Evolutionary conservation across 1,284 basidiomycete species (phyloP), one percentile per base, ranked within the genome.

Genomic region (Schizophyllum commune): DNA sequence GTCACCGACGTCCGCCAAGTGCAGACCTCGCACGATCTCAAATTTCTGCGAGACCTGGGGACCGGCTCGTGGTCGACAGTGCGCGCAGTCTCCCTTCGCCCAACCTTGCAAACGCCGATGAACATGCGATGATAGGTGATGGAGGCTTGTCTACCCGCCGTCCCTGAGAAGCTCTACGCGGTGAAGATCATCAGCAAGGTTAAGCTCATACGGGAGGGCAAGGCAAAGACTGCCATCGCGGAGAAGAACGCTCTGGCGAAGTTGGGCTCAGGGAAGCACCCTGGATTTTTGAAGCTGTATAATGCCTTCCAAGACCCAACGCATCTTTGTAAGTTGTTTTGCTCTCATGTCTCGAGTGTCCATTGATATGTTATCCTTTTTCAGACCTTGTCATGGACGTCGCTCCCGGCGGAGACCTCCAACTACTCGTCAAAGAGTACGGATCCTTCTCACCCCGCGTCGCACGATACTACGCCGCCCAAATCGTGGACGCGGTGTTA

Each of bases 391-490:
- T 96, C 0, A 80, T 97, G 63, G 94, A 97, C 72, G 79, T 94
- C 15, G 92, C 91, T 0, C 79, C 81, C n/a, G 95, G 96, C 70
- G 95, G 94, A 47, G 94, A 97, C 71, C 81, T 98, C 67, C 87
- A 95, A 63, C 82, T 84, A 0, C 79, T 86, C 62, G 89, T 97
- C 70, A 87, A 87, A 15, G 80, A 82, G 51, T 75, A 90, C 62
- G 96, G 95, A 7, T 97, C 95, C 0, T 77, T 98, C 39, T 92
- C 92, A 15, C 71, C 89, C 15, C 68, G 75, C 4, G 93, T 89
- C 61, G 80, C 91, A 0, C 81, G 86, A 39, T 92, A 92, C 72
- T 97, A 96, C 71, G 80, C 89, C 1, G 94, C 95, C 0, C 93
- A 96, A 69, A 80, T 97, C 52, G 81, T 95, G 53, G 92, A 95